phyloP scores from a whole-genome alignment of 148 eudicot genomes.

The Fallopia convolvulus region DNA sequence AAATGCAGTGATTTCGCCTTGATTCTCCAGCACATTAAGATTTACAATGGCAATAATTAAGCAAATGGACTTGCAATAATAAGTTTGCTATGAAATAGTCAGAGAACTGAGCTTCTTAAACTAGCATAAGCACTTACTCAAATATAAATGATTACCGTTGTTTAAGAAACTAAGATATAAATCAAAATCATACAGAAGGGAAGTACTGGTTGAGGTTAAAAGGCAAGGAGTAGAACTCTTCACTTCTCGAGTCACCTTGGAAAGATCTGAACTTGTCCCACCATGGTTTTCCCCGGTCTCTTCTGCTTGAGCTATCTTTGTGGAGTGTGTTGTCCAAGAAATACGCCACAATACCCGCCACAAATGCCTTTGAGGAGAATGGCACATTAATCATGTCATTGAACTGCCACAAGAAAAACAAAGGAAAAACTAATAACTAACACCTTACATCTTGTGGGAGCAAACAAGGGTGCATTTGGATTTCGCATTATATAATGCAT shows the following conservation, averaged over 20 bases:
- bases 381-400: conserved; percentile 85
- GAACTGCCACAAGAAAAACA: conserved; percentile 41
- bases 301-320: conserved; percentile 42
- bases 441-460: not conserved
- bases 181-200: conserved; percentile 56
- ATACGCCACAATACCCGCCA: conserved; percentile 67
- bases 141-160: not conserved
- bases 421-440: not conserved
- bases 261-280: conserved; percentile 86
- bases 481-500: too few species aligned
- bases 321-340: conserved; percentile 88
- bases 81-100: not conserved
- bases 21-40: not conserved
- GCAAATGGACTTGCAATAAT: not conserved
- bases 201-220: conserved; percentile 87
- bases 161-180: not conserved
- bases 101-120: not conserved
- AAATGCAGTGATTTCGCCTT: not conserved
- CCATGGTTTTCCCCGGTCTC: conserved; percentile 92
- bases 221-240: conserved; percentile 90
- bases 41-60: not conserved
- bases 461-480: not conserved
- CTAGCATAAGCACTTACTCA: not conserved
- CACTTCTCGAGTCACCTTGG: conserved; percentile 69
- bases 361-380: conserved; percentile 89